Evolutionary conservation across 225 moss, liverwort and hornwort species (phyloP).

Genomic region (Takakia lepidozioides): DNA sequence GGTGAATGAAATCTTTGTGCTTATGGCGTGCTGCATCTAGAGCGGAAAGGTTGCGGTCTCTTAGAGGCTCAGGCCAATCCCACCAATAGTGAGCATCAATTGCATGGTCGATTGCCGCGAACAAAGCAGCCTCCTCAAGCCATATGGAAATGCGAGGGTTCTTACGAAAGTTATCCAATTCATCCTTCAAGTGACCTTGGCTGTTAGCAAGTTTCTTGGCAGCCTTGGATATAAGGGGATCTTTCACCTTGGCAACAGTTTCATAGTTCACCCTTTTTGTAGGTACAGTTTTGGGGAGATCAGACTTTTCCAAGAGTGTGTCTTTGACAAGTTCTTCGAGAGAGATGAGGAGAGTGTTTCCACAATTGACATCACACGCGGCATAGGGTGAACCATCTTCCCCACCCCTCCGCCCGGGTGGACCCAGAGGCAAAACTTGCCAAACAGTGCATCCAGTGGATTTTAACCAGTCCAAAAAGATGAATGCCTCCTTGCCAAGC

Average conservation of each 20-base stretch:
- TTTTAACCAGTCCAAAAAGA: conserved; percentile 47
- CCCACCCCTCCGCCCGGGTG: conserved; percentile 71
- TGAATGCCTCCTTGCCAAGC: conserved; percentile 27
- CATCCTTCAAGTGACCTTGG: conserved; percentile 31
- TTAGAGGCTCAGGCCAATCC: conserved; percentile 62
- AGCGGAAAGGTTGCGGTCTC: conserved; percentile 52
- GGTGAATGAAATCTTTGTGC: conserved; percentile 33
- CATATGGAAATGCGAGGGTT: conserved; percentile 54
- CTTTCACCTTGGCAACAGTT: conserved; percentile 59
- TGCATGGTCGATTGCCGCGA: conserved; percentile 61
- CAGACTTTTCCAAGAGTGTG: conserved; percentile 42
- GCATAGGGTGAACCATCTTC: conserved; percentile 93
- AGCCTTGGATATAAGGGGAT: conserved; percentile 58
- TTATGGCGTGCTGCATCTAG: conserved; percentile 29
- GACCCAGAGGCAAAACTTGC: conserved; percentile 77
- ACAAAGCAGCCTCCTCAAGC: conserved; percentile 80
- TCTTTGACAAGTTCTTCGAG: conserved; percentile 70
- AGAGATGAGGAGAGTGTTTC: conserved; percentile 79
- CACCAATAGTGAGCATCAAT: conserved; percentile 54
- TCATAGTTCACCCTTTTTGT: conserved; percentile 40
- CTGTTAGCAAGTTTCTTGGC: conserved; percentile 54
- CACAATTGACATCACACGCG: conserved; percentile 79
- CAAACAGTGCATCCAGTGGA: conserved; percentile 45
- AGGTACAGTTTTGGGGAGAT: conserved; percentile 46
- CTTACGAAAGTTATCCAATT: conserved; percentile 51